Base-by-base conservation (phyloP, 1,284 basidiomycete genomes). In the Taiwanofungus camphoratus region DNA sequence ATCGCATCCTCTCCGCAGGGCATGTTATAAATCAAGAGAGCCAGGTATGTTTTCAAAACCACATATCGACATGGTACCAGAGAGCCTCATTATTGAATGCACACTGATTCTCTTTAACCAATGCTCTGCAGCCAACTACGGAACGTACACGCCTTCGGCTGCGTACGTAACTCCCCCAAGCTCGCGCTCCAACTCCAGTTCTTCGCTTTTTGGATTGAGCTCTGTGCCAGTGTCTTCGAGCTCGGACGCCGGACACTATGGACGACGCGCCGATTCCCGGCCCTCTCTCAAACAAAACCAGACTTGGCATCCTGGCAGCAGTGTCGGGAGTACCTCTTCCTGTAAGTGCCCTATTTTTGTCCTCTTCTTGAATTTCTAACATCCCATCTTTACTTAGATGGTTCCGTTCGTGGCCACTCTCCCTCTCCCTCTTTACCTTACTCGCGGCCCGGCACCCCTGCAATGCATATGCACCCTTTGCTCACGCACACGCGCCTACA, bases 381-480 rank as follows among this genome's bases (percentile, higher is more conserved):
- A 41, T 19, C 44, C 43, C 22, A 30, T 33, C 22, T 16, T 29
- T 26, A 27, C 29, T 13, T 40, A 46, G 53, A 54, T 26, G 53
- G 55, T 39, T 56, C 53, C 18, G 20, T 40, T 19, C 51, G 50
- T 22, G 53, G 52, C 19, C 11, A 33, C 11, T 33, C 31, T 8
- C 31, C 31, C 18, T 9, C 31, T 26, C 48, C 48, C 19, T 46
- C 52, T 20, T 44, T 38, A 8, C 49, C 51, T 52, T 71, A 65
- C 59, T 56, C 58, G 58, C 60, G 68, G 61, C 60, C 69, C 60
- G 64, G 65, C 26, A 60, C 63, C 31, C 53, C 58, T 5, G 61
- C 63, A n/a, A 54, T 78, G 22, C 69, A 77, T 56, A 76, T 82
- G 72, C 78, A 82, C 53, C 77, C 81, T 5, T 60, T 83, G 1